A percentile compares a stretch with the other conserved stretches of the same genome.
Conservation (phyloP, 2,329 filamentous ascomycete genomes). For the Cladosporium austrohemisphaericum region DNA sequence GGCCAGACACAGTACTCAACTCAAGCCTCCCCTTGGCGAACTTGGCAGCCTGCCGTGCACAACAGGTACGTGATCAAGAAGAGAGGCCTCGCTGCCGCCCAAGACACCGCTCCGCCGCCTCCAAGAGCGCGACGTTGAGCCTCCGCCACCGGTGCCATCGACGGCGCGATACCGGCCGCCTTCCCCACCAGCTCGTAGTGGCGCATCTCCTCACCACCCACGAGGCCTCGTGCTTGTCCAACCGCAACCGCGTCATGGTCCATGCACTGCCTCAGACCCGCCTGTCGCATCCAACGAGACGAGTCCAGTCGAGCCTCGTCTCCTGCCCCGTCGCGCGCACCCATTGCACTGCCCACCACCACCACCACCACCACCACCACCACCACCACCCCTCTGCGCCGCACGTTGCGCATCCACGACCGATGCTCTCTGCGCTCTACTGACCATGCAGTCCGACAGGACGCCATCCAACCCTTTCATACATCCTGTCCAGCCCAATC, state of each 20-base stretch:
- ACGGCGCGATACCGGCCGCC: neutral
- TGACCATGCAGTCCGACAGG: conserved; percentile 13
- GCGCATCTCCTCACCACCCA: conserved; percentile 1
- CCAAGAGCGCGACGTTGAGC: no score
- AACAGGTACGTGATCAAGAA: conserved; percentile 13
- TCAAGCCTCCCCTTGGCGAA: conserved; percentile 12
- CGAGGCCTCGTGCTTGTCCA: conserved; percentile 1
- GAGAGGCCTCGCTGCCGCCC: neutral
- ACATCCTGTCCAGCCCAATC: conserved; percentile 2
- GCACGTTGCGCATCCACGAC: neutral
- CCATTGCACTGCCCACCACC: neutral
- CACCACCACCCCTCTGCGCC: conserved; percentile 3
- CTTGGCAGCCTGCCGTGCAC: conserved; percentile 9
- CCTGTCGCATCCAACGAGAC: conserved; percentile 10
- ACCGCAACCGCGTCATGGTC: conserved; percentile 11
- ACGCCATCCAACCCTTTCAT: neutral
- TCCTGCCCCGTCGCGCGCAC: conserved; percentile 2
- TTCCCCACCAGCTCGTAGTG: neutral
- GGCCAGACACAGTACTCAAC: neutral
- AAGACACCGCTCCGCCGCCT: neutral
- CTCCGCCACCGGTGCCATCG: no score
- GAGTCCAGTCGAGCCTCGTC: neutral
- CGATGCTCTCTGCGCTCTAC: conserved; percentile 8
- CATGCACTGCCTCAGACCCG: conserved; percentile 12
- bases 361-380: neutral